Evolutionary conservation across 805 yeast species (phyloP).

Genomic region (Saccharomycopsis babjevae): DNA sequence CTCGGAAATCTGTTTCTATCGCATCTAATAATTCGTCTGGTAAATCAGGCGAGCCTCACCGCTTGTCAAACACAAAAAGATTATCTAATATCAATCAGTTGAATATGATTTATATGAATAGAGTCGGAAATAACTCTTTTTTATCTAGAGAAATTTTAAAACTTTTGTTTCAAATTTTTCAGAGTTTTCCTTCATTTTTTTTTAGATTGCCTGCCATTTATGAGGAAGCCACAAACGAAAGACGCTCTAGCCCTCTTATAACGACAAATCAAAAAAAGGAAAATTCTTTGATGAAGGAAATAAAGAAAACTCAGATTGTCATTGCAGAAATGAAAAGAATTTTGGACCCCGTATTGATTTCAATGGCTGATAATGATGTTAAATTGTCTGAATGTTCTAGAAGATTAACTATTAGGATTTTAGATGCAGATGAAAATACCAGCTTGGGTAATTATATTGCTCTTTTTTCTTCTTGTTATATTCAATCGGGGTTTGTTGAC

Average conservation of each 20-base stretch:
- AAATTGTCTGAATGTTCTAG: constrained; percentile 15
- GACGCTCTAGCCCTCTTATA: neutral
- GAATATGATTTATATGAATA: constrained; percentile 11
- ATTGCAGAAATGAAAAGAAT: constrained; percentile 10
- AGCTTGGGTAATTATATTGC: constrained; percentile 8
- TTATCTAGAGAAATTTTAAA: constrained; percentile 17
- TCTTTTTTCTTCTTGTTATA: constrained; percentile 11
- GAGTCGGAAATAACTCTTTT: constrained; percentile 12
- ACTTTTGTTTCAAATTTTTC: constrained; percentile 14
- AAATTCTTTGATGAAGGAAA: constrained; percentile 1
- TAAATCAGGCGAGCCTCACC: neutral
- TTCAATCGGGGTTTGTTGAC: constrained; percentile 15
- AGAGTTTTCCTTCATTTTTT: constrained; percentile 6
- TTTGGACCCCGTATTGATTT: constrained; percentile 11
- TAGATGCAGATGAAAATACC: constrained; percentile 11
- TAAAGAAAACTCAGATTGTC: constrained; percentile 2
- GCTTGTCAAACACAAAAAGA: neutral
- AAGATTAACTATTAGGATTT: constrained; percentile 8
- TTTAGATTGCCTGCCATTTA: constrained; percentile 15
- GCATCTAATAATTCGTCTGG: neutral
- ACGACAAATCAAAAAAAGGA: neutral
- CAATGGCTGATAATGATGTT: constrained; percentile 14
- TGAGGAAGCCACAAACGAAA: neutral
- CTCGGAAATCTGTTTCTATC: neutral
- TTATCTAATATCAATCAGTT: neutral